Evolutionary conservation across 2,329 filamentous ascomycete genomes (phyloP).

Genomic region (Botrytis porri): DNA sequence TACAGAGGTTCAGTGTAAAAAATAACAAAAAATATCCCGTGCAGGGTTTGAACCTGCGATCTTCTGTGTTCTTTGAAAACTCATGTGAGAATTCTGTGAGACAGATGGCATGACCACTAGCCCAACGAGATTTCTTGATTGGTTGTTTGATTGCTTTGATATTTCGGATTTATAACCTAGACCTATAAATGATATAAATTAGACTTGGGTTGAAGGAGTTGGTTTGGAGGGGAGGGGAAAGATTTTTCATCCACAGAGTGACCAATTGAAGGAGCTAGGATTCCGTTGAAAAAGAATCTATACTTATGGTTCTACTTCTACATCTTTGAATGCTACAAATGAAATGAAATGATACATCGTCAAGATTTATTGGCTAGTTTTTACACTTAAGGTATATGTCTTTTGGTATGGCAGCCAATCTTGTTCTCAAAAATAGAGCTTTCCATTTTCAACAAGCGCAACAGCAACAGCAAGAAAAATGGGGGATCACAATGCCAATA

Average conservation of each 20-base stretch:
- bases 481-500: neutral
- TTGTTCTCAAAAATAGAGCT: neutral
- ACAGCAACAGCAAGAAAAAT: neutral
- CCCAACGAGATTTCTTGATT: constrained; percentile 8
- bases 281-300: neutral
- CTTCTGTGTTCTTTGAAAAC: neutral
- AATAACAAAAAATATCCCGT: neutral
- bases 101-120: constrained; percentile 18
- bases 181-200: fast-evolving
- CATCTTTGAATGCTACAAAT: fast-evolving
- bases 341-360: fast-evolving
- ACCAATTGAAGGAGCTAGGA: neutral
- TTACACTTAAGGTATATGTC: neutral
- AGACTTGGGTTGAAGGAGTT: fast-evolving
- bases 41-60: constrained; percentile 18
- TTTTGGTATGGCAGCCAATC: neutral
- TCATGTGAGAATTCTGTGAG: neutral
- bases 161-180: fast-evolving
- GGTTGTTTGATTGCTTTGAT: neutral
- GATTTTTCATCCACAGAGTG: neutral
- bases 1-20: neutral
- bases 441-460: neutral
- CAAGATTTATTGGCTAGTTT: neutral
- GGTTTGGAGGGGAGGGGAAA: neutral
- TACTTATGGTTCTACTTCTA: too few relatives aligned